Evolutionary conservation across 2,329 filamentous ascomycete genomes (phyloP), one percentile per base, ranked within the genome.

Genomic region (Fusarium anguioides): DNA sequence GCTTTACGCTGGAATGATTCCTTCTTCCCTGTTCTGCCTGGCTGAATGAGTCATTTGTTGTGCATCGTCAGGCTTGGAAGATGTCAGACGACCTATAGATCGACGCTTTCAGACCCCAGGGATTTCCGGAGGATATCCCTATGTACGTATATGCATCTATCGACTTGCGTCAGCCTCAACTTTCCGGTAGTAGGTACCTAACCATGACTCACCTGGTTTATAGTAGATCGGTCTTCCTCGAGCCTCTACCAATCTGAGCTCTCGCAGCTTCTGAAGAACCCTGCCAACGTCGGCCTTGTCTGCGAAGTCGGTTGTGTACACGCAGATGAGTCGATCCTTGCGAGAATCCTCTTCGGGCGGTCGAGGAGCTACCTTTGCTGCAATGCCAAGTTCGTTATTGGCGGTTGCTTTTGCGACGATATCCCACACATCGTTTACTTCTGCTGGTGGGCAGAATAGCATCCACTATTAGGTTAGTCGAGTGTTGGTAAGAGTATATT

Each of bases 301-400:
- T 26, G 81, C 81, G 74, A 94, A 96, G 75, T 97, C 88, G 39
- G 82, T 80, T 7, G 92, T 96, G 76, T 96, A 96, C 9, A 96
- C 81, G 68, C 91, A 94, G 24, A 96, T 87, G 39, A 96, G 78
- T 20, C 88, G 83, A 20, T 80, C 77, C 40, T 77, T 82, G 23
- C 78, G 72, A 8, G 63, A 59, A 44, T 78, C 74, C n/a, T 80
- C 77, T 2, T 77, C 76, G 8, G 78, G 79, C 11, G 84, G 76
- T 44, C 82, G 80, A 2, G 91, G 87, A 2, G 89, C 76, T 14
- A 94, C 90, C 78, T 96, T 96, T 11, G 92, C 91, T 2, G 81
- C 84, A 36, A 88, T 85, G 0, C 93, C 93, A 4, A 97, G 84
- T 66, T 91, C 84, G 60, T 90, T 89, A 27, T 87, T 84, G 14